phyloP scores from a whole-genome alignment of 2,329 filamentous ascomycete genomes.

The Pseudogymnoascus sp. region DNA sequence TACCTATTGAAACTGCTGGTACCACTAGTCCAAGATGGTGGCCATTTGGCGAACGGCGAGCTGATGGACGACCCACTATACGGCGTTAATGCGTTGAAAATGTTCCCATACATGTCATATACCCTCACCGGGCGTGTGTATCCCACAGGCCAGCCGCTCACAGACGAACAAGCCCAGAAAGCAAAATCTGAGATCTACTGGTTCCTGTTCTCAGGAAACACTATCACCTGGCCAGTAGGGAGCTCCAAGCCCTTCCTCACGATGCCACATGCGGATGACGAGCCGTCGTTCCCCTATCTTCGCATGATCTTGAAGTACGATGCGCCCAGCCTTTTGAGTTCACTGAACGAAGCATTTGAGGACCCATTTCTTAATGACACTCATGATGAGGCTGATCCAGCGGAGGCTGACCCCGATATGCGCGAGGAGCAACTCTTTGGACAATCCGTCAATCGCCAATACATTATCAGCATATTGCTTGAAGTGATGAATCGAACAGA shows the following conservation, averaged over 20 bases:
- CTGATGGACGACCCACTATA: constrained; percentile 52
- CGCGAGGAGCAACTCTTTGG: constrained; percentile 59
- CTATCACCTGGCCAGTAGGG: constrained; percentile 63
- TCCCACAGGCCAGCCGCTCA: constrained; percentile 69
- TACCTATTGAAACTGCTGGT: constrained; percentile 67
- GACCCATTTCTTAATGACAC: constrained; percentile 85
- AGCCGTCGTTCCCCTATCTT: constrained; percentile 79
- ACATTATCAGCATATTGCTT: constrained; percentile 80
- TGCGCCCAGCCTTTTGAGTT: constrained; percentile 84
- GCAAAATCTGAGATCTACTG: constrained; percentile 88
- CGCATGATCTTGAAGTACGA: constrained; percentile 80
- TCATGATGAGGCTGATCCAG: constrained; percentile 51
- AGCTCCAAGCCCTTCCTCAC: constrained; percentile 53
- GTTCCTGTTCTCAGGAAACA: constrained; percentile 83
- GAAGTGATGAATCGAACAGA: constrained; percentile 77
- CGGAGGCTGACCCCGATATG: constrained; percentile 38
- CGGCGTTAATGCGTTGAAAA: constrained; percentile 69
- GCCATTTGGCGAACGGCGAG: constrained; percentile 42
- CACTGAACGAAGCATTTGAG: constrained; percentile 94
- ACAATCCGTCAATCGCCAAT: constrained; percentile 77
- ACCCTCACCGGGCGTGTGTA: constrained; percentile 85
- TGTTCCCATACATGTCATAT: constrained; percentile 92
- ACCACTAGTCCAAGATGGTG: constrained; percentile 47
- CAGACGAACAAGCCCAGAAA: constrained; percentile 59
- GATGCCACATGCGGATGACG: constrained; percentile 43